Conservation (phyloP, 129 eudicot genomes). For the Lonicera japonica region DNA sequence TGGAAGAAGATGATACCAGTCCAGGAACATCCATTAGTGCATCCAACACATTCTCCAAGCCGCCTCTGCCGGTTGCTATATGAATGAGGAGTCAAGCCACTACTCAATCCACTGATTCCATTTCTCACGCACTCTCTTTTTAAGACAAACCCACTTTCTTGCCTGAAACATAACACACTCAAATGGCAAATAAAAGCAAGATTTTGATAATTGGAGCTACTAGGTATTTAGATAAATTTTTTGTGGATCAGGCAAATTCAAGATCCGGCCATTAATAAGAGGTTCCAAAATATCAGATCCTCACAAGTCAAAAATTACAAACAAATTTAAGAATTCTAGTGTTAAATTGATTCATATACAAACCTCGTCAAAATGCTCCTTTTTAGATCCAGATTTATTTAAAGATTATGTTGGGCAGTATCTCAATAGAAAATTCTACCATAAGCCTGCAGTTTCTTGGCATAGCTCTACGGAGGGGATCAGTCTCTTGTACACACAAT, state of each 20-base stretch:
- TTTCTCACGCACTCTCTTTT: no score
- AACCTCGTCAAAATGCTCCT: conserved; percentile 14
- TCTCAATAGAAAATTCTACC: conserved; percentile 57
- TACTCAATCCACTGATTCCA: no score
- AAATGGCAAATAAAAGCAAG: no score
- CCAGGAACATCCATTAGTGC: conserved; percentile 85
- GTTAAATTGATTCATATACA: no score
- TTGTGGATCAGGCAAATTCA: no score
- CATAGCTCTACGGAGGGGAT: conserved; percentile 81
- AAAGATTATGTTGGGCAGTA: conserved; percentile 25
- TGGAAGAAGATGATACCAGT: conserved; percentile 46
- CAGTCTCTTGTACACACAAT: conserved; percentile 54
- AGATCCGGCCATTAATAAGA: conserved; percentile 67
- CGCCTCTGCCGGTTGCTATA: conserved; percentile 70
- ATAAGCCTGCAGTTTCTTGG: conserved; percentile 53
- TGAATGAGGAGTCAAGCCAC: conserved; percentile 96
- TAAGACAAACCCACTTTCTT: no score
- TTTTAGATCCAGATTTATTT: conserved; percentile 8
- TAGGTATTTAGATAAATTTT: no score
- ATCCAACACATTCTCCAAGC: conserved; percentile 64
- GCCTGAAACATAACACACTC: no score
- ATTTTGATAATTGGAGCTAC: no score
- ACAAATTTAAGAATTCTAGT: no score
- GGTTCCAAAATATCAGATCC: conserved; percentile 93
- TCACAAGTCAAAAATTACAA: no score